These are phyloP conservation scores for Penicillium sp. DNA, from an alignment of 2,329 filamentous ascomycete species.

Conservation along the genomic window DNA sequence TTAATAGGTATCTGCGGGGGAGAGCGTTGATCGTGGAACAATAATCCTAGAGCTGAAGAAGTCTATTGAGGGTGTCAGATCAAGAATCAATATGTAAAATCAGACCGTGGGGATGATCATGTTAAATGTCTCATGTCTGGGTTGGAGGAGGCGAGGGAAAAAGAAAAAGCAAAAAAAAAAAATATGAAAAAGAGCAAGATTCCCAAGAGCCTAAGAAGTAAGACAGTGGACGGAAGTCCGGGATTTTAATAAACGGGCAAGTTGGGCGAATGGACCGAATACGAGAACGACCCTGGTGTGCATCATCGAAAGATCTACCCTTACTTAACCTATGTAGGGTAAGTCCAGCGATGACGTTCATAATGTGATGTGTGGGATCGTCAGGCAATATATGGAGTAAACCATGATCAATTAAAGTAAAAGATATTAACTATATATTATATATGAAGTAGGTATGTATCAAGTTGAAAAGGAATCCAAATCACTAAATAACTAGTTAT, in stretches of 20 bases:
- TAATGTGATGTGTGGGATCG: background rate
- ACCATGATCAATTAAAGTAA: too few relatives aligned
- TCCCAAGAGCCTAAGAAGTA: background rate
- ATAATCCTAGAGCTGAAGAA: background rate
- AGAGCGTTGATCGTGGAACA: background rate
- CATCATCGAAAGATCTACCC: background rate
- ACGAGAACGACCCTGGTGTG: background rate
- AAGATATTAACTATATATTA: too few relatives aligned
- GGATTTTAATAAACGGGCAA: background rate
- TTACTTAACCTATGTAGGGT: background rate
- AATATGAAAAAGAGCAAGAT: background rate
- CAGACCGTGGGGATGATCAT: background rate
- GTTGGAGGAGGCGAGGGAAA: background rate
- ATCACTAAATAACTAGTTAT: too few relatives aligned
- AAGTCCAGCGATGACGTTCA: background rate
- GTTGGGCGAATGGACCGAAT: conserved; percentile 2
- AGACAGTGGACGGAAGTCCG: background rate
- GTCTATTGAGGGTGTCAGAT: background rate
- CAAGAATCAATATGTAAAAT: background rate
- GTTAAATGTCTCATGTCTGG: background rate
- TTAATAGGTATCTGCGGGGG: background rate
- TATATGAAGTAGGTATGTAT: too few relatives aligned
- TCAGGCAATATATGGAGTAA: too few relatives aligned
- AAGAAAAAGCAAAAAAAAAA: background rate
- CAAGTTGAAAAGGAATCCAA: too few relatives aligned